These are phyloP conservation scores for Hyaloscypha hepaticicola DNA, from an alignment of 495 filamentous ascomycete species.

Conservation along the genomic window DNA sequence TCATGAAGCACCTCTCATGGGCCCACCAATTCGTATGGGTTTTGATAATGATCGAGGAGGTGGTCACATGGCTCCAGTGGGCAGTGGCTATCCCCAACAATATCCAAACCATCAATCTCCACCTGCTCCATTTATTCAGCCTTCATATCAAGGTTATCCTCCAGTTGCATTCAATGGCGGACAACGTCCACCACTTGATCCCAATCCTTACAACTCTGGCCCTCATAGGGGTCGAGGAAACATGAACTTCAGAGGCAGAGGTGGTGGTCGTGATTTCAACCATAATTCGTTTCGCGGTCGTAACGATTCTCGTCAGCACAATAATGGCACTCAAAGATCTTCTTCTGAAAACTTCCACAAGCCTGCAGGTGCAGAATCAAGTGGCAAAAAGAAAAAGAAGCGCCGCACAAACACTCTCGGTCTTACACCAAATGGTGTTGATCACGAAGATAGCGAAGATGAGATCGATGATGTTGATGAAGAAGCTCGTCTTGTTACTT, in stretches of 20 bases:
- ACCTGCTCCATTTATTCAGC: constrained; percentile 37
- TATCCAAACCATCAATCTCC: constrained; percentile 34
- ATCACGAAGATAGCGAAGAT: constrained; percentile 72
- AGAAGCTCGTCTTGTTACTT: constrained; percentile 51
- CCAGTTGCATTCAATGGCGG: constrained; percentile 32
- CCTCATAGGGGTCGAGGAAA: constrained; percentile 36
- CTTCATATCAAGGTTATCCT: constrained; percentile 38
- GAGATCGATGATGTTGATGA: constrained; percentile 68
- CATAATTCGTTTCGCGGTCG: constrained; percentile 33
- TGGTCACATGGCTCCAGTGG: constrained; percentile 45
- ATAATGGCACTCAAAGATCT: constrained; percentile 37
- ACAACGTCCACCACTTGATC: constrained; percentile 37
- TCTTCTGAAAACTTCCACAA: constrained; percentile 55
- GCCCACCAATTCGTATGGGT: constrained; percentile 57
- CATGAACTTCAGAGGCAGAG: constrained; percentile 30
- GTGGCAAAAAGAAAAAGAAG: constrained; percentile 69
- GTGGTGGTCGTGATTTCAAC: constrained; percentile 40
- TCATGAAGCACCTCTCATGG: constrained; percentile 53
- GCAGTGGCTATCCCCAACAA: constrained; percentile 42
- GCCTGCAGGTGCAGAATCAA: constrained; percentile 56
- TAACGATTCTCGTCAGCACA: constrained; percentile 43
- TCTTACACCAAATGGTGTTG: constrained; percentile 70
- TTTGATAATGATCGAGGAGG: constrained; percentile 46
- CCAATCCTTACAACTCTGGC: constrained; percentile 33
- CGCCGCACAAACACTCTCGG: constrained; percentile 76